Evolutionary conservation across 257 asterid genomes (phyloP).

Genomic region (Echites panduratus): DNA sequence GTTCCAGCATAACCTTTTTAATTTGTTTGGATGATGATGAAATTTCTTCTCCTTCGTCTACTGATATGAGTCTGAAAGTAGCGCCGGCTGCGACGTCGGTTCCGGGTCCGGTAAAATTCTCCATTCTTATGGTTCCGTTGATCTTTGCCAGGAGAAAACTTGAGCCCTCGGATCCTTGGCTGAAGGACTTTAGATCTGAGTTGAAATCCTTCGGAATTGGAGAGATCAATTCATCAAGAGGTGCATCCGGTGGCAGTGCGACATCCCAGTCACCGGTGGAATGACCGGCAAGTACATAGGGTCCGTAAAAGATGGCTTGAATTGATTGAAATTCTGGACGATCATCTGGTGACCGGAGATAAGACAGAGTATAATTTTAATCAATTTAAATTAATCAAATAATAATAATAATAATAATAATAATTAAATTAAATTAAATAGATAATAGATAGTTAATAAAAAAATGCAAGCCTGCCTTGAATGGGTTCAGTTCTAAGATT

Average conservation of each 20-base stretch:
- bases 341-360: constrained; percentile 55
- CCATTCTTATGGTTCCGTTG: constrained; percentile 41
- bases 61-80: constrained; percentile 43
- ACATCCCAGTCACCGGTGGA: constrained; percentile 66
- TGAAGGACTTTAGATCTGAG: constrained; percentile 47
- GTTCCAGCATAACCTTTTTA: constrained; percentile 49
- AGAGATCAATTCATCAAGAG: constrained; percentile 47
- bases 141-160: constrained; percentile 34
- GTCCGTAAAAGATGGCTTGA: constrained; percentile 78
- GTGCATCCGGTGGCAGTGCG: constrained; percentile 31
- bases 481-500: constrained; percentile 67
- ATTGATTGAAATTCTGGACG: constrained; percentile 55
- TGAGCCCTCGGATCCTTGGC: constrained; percentile 40
- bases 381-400: too few species aligned
- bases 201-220: constrained; percentile 47
- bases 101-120: constrained; percentile 40
- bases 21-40: constrained; percentile 22
- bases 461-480: too few species aligned
- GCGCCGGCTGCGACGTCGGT: constrained; percentile 47
- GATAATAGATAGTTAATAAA: too few species aligned
- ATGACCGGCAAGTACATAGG: constrained; percentile 82
- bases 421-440: too few species aligned
- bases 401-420: too few species aligned
- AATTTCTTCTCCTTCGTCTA: neutral
- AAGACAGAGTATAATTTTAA: too few species aligned